Conservation (phyloP, 225 moss, liverwort and hornwort genomes). For the Physcomitrium patens region DNA sequence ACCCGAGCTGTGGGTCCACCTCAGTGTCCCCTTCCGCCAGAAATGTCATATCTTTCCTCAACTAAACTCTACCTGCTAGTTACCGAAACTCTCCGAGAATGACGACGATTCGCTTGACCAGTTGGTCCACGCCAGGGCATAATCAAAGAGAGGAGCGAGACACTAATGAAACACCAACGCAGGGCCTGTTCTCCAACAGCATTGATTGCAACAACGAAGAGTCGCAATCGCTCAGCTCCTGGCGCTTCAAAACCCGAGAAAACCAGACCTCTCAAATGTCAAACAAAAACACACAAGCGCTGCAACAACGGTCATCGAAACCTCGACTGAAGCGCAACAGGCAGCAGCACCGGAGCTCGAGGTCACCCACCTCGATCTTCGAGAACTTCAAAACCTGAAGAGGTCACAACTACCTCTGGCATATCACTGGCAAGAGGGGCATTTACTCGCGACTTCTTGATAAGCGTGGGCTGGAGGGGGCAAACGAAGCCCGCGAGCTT, state of each 20-base stretch:
- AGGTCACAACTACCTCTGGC: background rate
- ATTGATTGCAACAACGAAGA: too few species aligned
- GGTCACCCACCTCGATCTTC: background rate
- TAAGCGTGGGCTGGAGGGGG: background rate
- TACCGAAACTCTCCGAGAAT: background rate
- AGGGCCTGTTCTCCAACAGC: too few species aligned
- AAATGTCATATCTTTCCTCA: slow-evolving; percentile 39
- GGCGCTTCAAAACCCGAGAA: background rate
- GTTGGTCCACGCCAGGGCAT: too few species aligned
- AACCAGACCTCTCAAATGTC: too few species aligned
- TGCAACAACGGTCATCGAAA: slow-evolving; percentile 18
- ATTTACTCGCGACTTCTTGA: background rate
- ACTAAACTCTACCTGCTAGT: background rate
- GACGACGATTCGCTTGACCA: too few species aligned
- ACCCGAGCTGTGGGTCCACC: slow-evolving; percentile 61
- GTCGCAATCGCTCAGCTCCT: background rate
- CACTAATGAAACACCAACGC: too few species aligned
- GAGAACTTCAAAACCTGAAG: background rate
- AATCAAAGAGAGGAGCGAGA: too few species aligned
- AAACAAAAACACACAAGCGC: background rate
- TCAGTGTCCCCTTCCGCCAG: slow-evolving; percentile 38
- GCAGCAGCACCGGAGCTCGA: background rate
- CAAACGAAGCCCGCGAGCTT: background rate
- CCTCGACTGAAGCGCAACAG: background rate
- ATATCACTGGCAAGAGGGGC: background rate